Percentiles rank a stretch among this genome's conserved stretches.
These are phyloP conservation scores for Mycena metata DNA, from an alignment of 768 basidiomycete species.

Conservation along the genomic window DNA sequence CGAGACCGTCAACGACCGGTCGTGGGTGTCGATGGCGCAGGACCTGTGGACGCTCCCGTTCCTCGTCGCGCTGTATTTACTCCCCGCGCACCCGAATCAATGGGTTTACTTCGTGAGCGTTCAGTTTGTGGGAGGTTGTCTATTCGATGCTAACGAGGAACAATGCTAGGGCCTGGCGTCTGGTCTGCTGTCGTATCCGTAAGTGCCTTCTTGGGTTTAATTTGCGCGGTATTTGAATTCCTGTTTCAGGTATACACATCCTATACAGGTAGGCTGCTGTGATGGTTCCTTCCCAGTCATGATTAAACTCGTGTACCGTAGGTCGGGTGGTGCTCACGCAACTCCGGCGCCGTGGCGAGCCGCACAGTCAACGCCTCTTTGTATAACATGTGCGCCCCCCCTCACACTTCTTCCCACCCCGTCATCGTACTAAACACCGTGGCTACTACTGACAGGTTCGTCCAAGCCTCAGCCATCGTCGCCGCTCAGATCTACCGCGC, in stretches of 20 bases:
- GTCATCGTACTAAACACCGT: slow-evolving; percentile 1
- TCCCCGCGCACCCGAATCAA: slow-evolving; percentile 62
- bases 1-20: slow-evolving; percentile 66
- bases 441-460: slow-evolving; percentile 48
- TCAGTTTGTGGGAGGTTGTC: not conserved
- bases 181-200: slow-evolving; percentile 62
- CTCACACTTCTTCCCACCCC: not conserved
- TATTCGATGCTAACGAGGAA: not conserved
- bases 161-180: slow-evolving; percentile 54
- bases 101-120: slow-evolving; percentile 67
- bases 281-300: too few species aligned
- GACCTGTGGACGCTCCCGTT: slow-evolving; percentile 75
- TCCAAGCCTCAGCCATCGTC: slow-evolving; percentile 60
- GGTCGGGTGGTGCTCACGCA: slow-evolving; percentile 72
- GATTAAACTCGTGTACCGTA: slow-evolving; percentile 23
- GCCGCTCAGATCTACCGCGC: slow-evolving; percentile 68
- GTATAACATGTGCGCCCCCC: slow-evolving; percentile 65
- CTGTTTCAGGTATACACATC: slow-evolving; percentile 58
- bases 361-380: slow-evolving; percentile 71
- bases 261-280: slow-evolving; percentile 55
- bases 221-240: slow-evolving; percentile 23
- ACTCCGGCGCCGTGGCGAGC: slow-evolving; percentile 70
- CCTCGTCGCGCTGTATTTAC: slow-evolving; percentile 66
- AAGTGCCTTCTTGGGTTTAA: slow-evolving; percentile 33
- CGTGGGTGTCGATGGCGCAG: slow-evolving; percentile 65